phyloP scores from a whole-genome alignment of 768 basidiomycete species.

The Lactarius vividus region DNA sequence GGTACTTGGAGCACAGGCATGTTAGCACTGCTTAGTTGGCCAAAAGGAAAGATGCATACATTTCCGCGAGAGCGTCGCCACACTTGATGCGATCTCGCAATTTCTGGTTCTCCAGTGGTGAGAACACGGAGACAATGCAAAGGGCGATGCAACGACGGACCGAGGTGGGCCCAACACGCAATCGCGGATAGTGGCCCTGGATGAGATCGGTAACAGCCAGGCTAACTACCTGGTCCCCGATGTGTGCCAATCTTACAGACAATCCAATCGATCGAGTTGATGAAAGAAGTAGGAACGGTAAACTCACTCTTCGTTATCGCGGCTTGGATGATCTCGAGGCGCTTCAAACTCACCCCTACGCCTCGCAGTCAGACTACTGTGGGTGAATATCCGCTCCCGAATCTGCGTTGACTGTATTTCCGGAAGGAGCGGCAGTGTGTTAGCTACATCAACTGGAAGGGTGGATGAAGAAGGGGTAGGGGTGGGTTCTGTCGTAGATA shows the following conservation, averaged over 20 bases:
- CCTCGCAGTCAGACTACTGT: not conserved
- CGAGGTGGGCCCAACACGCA: not conserved
- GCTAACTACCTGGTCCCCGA: not conserved
- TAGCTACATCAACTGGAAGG: no score
- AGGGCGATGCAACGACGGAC: not conserved
- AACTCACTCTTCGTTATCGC: slow-evolving; percentile 11
- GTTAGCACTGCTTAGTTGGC: not conserved
- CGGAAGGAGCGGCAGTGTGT: slow-evolving; percentile 1
- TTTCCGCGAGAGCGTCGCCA: not conserved
- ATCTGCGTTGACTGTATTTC: slow-evolving; percentile 1
- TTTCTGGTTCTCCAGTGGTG: not conserved
- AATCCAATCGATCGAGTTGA: not conserved
- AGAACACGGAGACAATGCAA: not conserved
- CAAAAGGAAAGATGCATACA: not conserved
- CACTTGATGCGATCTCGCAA: slow-evolving; percentile 1
- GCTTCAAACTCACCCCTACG: not conserved
- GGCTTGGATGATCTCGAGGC: not conserved
- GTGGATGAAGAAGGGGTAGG: not conserved
- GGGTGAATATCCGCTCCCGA: slow-evolving; percentile 8
- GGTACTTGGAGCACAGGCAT: not conserved
- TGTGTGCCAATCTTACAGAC: not conserved
- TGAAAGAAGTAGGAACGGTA: not conserved
- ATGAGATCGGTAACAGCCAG: not conserved
- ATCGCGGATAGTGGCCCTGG: not conserved
- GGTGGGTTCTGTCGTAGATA: not conserved